Percentiles rank a stretch among this genome's conserved stretches.
Conservation (phyloP, 371 early-diverging fungal species). For the Parasitella parasitica region DNA sequence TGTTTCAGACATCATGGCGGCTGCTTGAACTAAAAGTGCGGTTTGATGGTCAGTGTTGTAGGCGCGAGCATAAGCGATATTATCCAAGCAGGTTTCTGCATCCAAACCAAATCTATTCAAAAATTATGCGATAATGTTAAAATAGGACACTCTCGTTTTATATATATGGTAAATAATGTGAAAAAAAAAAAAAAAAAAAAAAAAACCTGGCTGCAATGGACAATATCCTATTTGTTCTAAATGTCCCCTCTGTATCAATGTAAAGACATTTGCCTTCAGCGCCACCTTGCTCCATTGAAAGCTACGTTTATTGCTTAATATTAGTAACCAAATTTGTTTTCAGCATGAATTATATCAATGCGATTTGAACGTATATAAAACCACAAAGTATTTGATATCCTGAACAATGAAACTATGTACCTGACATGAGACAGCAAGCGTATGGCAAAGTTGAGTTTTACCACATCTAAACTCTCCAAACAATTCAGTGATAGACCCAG, state of each 20-base stretch:
- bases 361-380: too few species aligned
- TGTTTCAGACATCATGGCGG: constrained; percentile 96
- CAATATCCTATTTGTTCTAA: constrained; percentile 92
- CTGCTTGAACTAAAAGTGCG: constrained; percentile 88
- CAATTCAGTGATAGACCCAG: constrained; percentile 97
- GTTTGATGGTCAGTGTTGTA: constrained; percentile 99
- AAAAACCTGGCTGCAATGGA: constrained; percentile 90
- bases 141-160: too few species aligned
- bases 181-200: too few species aligned
- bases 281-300: constrained; percentile 87
- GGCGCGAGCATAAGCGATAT: constrained; percentile 97
- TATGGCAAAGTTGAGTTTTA: constrained; percentile 98
- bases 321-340: too few species aligned
- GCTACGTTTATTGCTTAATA: constrained; percentile 42
- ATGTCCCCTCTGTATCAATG: constrained; percentile 99
- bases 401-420: too few species aligned
- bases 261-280: constrained; percentile 97
- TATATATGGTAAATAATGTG: too few species aligned
- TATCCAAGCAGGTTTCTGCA: constrained; percentile 90
- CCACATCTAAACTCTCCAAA: constrained; percentile 99
- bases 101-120: constrained; percentile 69
- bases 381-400: too few species aligned
- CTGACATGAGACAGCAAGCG: constrained; percentile 96
- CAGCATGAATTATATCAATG: too few species aligned
- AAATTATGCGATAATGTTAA: neutral